phyloP scores from a whole-genome alignment of 129 eudicot genomes.

The Solidago caesia region DNA sequence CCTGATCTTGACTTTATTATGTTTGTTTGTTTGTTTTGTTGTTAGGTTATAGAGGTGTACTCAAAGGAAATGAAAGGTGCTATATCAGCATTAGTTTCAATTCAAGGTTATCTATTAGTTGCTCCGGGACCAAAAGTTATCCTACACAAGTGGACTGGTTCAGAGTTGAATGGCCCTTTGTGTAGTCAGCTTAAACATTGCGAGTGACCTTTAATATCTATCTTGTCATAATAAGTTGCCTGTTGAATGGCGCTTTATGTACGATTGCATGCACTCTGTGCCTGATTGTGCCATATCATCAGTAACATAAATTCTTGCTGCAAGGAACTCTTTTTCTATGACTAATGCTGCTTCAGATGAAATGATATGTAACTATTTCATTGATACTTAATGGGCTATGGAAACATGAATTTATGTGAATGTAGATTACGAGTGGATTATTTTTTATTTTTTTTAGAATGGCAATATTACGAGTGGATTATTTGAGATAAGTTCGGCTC shows the following conservation, averaged over 20 bases:
- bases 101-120: constrained; percentile 87
- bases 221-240: background rate
- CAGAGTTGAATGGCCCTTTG: constrained; percentile 91
- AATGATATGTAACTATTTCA: constrained; percentile 3
- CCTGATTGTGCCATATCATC: background rate
- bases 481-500: background rate
- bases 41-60: constrained; percentile 78
- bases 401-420: too few relatives aligned
- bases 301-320: constrained; percentile 16
- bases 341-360: constrained; percentile 3
- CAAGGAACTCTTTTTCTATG: background rate
- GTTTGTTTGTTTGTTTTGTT: constrained; percentile 16
- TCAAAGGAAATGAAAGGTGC: constrained; percentile 98
- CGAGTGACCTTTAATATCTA: constrained; percentile 35
- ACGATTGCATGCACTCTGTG: too few relatives aligned
- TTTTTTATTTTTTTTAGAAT: too few relatives aligned
- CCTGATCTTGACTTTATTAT: constrained; percentile 7
- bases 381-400: too few relatives aligned
- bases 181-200: constrained; percentile 97
- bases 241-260: too few relatives aligned
- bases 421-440: too few relatives aligned
- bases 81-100: constrained; percentile 91
- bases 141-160: constrained; percentile 89
- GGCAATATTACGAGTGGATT: too few relatives aligned
- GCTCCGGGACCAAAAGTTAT: constrained; percentile 98